Evolutionary conservation across 1,284 basidiomycete genomes (phyloP), one percentile per base, ranked within the genome.

Genomic region (Phaffia rhodozyma): DNA sequence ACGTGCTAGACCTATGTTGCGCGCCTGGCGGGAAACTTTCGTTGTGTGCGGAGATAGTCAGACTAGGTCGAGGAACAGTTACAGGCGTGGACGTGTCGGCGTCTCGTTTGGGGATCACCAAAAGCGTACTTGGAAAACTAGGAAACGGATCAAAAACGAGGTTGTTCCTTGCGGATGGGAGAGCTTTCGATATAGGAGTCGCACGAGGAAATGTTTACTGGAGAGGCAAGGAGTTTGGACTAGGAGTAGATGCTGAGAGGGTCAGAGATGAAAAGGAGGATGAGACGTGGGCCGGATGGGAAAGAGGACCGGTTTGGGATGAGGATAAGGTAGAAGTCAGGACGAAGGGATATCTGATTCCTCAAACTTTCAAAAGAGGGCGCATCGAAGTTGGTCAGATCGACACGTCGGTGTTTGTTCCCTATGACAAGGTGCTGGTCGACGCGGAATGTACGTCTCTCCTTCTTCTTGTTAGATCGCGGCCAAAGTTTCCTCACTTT

Each of bases 401-500:
- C 5, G 48, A 52, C 13, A 43, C 13, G 30, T n/a, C 23, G 2
- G 47, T 61, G 20, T 65, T 54, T 21, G 25, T 65, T 1, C 63
- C 63, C 9, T 65, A 65, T 29, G 63, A 65, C 48, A 65, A 65
- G 49, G 63, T 65, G 13, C 34, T 65, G 51, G 63, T 65, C 27
- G 63, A 65, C 20, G 63, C 63, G 1, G 63, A 65, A 54, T 65
- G 63, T 25, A 65, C 53, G 21, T 43, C 49, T 29, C 5, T 52
- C 18, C 32, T 3, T 38, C 50, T 30, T 25, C 21, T 32, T 29
- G 29, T 27, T 1, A 55, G 27, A 30, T 29, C 6, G 7, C 6
- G 6, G 54, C 29, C 29, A 25, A 29, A 55, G 3, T n/a, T 32
- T 25, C 16, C 38, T 43, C 38, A 34, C 27, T 30, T 20, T 21